Evolutionary conservation across 768 basidiomycete genomes (phyloP).

Genomic region (Harrya chromipes): DNA sequence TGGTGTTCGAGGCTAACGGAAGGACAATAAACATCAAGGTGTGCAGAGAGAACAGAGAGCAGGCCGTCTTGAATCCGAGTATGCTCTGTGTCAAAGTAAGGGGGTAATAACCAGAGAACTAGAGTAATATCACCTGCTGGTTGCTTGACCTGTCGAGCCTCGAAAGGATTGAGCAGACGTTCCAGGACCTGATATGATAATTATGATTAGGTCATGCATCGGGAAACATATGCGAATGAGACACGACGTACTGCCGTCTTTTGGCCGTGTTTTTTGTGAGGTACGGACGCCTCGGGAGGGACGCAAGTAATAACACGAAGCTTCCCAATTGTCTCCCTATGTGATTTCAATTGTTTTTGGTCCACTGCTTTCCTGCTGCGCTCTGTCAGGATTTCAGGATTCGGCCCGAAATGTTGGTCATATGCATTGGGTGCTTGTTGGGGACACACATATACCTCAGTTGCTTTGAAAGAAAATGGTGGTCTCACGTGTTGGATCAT

Average conservation of each 20-base stretch:
- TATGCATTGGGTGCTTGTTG: constrained; percentile 44
- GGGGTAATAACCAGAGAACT: neutral
- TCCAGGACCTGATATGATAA: constrained; percentile 47
- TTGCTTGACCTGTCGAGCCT: constrained; percentile 50
- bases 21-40: constrained; percentile 77
- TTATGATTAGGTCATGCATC: neutral
- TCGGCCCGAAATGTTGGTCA: constrained; percentile 71
- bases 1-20: constrained; percentile 64
- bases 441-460: neutral
- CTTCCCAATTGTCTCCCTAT: constrained; percentile 48
- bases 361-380: constrained; percentile 51
- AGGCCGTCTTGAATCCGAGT: constrained; percentile 62
- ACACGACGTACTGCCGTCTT: constrained; percentile 20
- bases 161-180: constrained; percentile 54
- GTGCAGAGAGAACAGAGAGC: constrained; percentile 59
- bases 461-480: neutral
- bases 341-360: constrained; percentile 52
- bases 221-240: neutral
- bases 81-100: constrained; percentile 37
- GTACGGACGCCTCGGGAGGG: constrained; percentile 40
- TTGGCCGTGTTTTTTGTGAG: constrained; percentile 26
- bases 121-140: constrained; percentile 41
- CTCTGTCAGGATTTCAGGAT: constrained; percentile 50
- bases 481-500: constrained; percentile 16
- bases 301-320: constrained; percentile 48